Percentiles rank a stretch among this genome's conserved stretches.
Evolutionary conservation across 306 rosid species (phyloP).

Genomic region (Begonia masoniana): DNA sequence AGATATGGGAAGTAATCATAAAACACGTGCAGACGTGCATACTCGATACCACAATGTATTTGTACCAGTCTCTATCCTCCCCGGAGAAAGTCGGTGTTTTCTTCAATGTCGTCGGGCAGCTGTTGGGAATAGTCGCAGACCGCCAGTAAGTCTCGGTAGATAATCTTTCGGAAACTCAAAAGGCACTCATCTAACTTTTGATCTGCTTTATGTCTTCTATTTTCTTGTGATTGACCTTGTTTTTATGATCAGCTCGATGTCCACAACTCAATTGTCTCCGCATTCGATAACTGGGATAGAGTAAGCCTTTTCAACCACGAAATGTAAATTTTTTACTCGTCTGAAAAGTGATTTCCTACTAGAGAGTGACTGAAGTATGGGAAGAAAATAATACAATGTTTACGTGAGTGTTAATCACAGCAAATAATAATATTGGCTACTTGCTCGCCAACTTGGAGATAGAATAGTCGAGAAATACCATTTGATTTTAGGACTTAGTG

Average conservation of each 20-base stretch:
- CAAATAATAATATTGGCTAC: too few species aligned
- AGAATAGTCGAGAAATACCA: too few species aligned
- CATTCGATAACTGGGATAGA: constrained; percentile 40
- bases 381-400: too few species aligned
- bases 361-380: too few species aligned
- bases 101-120: constrained; percentile 77
- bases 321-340: too few species aligned
- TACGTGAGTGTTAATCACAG: too few species aligned
- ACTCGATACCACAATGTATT: constrained; percentile 30
- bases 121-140: constrained; percentile 56
- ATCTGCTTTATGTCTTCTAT: constrained; percentile 6
- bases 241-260: constrained; percentile 51
- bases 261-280: constrained; percentile 45
- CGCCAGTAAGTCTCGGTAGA: constrained; percentile 45
- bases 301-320: constrained; percentile 3
- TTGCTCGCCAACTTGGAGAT: too few species aligned
- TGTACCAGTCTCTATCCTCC: constrained; percentile 12
- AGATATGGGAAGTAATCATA: constrained; percentile 92
- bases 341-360: too few species aligned
- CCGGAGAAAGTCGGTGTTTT: constrained; percentile 31
- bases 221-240: constrained; percentile 6
- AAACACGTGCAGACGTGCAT: constrained; percentile 85
- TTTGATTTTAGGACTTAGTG: too few species aligned
- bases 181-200: constrained; percentile 35
- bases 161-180: constrained; percentile 69